Base-by-base conservation (phyloP, 73 alveolate species). In the Uronychia binucleata region DNA sequence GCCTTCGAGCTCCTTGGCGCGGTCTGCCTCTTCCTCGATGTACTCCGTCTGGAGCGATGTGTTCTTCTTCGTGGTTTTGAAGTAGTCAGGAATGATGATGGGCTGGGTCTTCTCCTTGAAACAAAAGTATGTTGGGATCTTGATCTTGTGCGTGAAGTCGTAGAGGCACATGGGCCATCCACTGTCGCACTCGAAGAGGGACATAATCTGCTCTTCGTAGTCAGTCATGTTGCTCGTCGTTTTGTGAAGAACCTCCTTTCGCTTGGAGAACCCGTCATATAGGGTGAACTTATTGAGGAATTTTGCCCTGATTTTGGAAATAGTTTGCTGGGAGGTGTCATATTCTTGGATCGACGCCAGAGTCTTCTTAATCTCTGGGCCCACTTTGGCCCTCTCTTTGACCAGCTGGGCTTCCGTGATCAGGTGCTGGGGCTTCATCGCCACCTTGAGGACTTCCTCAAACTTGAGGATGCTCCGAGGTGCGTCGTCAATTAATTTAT, bases 91-190 rank as follows among this genome's bases (percentile, higher is more conserved):
- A 46, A 46, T 46, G n/a, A 46, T 11, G 5, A 46, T 5, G 19
- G 67, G 67, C n/a, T 29, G 26, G 0, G 30, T 13, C 19, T 57
- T 31, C 19, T 26, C 57, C 59, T 82, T 82, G 82, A 85, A 77
- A 34, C 67, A 46, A 25, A 85, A n/a, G 74, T 27, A 85, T 34
- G 27, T 34, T 11, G 91, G 91, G 0, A 85, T 77, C 31, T 77
- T 85, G 46, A 74, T 85, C 30, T 85, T 85, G 57, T 75, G 77
- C 1, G 91, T 85, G 57, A 77, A 85, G 74, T 85, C 91, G 77
- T 34, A 85, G 25, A 85, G 35, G 33, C 91, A 85, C 32, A 85
- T 76, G 28, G 91, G 91, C 91, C 91, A 85, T 25, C 34, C 80
- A 1, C 59, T 19, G 57, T 81, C 74, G 57, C 91, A 85, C 31